These are phyloP conservation scores for Penicillium antarcticum DNA, from an alignment of 495 filamentous ascomycete genomes.

Conservation along the genomic window DNA sequence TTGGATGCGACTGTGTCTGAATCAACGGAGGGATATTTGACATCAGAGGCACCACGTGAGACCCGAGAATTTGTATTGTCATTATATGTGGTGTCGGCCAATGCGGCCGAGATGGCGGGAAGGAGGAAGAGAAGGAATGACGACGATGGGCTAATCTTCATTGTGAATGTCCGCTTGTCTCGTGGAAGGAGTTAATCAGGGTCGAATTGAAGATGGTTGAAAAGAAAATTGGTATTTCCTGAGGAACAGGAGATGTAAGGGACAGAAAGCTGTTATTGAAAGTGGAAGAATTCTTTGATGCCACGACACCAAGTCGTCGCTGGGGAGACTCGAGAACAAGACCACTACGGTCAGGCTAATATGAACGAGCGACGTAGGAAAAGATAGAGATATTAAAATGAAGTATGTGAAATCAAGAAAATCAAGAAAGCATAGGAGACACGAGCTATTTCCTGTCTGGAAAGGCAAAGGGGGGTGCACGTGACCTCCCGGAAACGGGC, in stretches of 20 bases:
- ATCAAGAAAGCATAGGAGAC: neutral
- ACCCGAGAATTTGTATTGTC: constrained; percentile 6
- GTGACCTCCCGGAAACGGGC: constrained; percentile 1
- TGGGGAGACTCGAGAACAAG: neutral
- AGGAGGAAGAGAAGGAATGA: constrained; percentile 34
- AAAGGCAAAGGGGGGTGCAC: constrained; percentile 2
- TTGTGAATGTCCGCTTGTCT: constrained; percentile 12
- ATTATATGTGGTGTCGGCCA: constrained; percentile 17
- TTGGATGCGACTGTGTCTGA: constrained; percentile 21
- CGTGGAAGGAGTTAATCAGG: constrained; percentile 13
- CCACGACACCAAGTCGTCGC: constrained; percentile 2
- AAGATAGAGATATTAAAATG: neutral
- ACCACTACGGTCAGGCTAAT: neutral
- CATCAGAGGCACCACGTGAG: constrained; percentile 12
- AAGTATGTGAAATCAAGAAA: neutral
- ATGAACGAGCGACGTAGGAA: neutral
- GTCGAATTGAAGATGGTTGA: neutral
- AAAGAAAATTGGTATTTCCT: neutral
- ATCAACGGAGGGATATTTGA: constrained; percentile 14
- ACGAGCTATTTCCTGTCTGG: neutral
- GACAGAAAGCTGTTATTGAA: neutral
- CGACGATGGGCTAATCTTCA: constrained; percentile 33
- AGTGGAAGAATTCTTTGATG: constrained; percentile 3
- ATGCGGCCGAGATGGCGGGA: constrained; percentile 32
- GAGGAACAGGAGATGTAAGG: neutral